Evolutionary conservation across 108 stramenopile species (phyloP).

Genomic region (Conticribra weissflogii): DNA sequence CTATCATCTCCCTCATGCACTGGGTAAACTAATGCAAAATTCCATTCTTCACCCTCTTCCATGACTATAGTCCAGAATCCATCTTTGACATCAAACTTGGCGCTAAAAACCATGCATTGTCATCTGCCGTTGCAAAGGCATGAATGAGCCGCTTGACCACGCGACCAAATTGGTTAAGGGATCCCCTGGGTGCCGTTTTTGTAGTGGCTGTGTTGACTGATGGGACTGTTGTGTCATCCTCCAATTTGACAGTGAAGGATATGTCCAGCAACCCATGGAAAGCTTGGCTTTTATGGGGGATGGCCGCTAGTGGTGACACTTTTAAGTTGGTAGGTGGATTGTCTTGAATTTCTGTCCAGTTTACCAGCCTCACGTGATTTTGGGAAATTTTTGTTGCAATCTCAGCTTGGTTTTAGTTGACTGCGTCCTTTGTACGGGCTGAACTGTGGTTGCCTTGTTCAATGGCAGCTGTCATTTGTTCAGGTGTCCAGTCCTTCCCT

Average conservation of each 20-base stretch:
- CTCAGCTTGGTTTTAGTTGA: too few species aligned
- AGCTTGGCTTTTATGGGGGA: conserved; percentile 25
- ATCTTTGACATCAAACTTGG: conserved; percentile 4
- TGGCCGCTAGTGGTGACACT: conserved; percentile 11
- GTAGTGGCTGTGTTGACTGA: conserved; percentile 19
- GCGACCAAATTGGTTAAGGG: conserved; percentile 15
- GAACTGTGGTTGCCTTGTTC: too few species aligned
- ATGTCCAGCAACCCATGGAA: conserved; percentile 16
- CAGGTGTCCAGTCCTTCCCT: too few species aligned
- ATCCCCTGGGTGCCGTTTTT: conserved; percentile 8
- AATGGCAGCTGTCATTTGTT: too few species aligned
- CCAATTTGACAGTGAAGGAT: conserved; percentile 1
- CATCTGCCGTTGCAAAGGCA: conserved; percentile 1
- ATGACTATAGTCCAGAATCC: conserved; percentile 12
- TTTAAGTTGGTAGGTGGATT: too few species aligned
- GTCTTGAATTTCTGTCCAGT: too few species aligned
- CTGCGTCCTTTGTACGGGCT: too few species aligned
- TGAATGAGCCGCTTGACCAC: conserved; percentile 13
- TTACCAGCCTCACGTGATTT: too few species aligned
- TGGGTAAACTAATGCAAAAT: conserved; percentile 5
- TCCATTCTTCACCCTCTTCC: conserved; percentile 19
- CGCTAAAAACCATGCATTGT: background rate
- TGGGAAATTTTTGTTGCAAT: too few species aligned
- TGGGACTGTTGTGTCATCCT: background rate
- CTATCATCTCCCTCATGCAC: too few species aligned